Evolutionary conservation across 495 filamentous ascomycete species (phyloP), one percentile per base, ranked within the genome.

Genomic region (Tuber borchii): DNA sequence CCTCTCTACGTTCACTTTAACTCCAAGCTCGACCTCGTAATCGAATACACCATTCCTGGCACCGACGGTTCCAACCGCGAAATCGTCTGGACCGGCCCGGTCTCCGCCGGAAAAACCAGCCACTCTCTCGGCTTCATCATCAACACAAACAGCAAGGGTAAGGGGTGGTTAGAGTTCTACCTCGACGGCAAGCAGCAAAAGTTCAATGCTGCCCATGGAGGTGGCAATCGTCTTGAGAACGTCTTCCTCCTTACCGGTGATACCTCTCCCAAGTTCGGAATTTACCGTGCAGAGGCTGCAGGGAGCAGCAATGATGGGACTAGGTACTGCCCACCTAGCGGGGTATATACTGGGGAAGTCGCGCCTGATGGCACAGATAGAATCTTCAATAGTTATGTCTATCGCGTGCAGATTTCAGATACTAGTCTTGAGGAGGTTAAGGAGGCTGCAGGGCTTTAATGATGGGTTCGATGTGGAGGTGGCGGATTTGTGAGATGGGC

Each of bases 211-310:
- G 74, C 71, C 14, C 75, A 77, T n/a, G 83, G 80, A 70, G 83
- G 83, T 12, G 68, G 48, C 19, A 72, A 40, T 7, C 75, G 81
- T 14, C 61, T 84, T 40, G 39, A 76, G 26, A 77, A 84, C 34
- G 81, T 76, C 51, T 74, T 61, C 19, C 74, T 84, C 14, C 78
- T 83, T 75, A 84, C 83, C 4, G 83, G 83, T 1, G 70, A 77
- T 31, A 81, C 79, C 39, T 81, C 78, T 51, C 80, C 83, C 0
- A 84, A 84, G 74, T 84, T 82, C 70, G 83, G 83, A 20, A 78
- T 84, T 19, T 84, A 84, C 51, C 69, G 82, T 20, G 83, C 71
- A 12, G 83, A 84, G 42, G 39, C 70, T 45, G 76, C 56, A 20
- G 80, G 79, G 34, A 76, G 77, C 65, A 75, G 79, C 26, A 51